Conservation (phyloP, 495 filamentous ascomycete species). For the Neurospora discreta region DNA sequence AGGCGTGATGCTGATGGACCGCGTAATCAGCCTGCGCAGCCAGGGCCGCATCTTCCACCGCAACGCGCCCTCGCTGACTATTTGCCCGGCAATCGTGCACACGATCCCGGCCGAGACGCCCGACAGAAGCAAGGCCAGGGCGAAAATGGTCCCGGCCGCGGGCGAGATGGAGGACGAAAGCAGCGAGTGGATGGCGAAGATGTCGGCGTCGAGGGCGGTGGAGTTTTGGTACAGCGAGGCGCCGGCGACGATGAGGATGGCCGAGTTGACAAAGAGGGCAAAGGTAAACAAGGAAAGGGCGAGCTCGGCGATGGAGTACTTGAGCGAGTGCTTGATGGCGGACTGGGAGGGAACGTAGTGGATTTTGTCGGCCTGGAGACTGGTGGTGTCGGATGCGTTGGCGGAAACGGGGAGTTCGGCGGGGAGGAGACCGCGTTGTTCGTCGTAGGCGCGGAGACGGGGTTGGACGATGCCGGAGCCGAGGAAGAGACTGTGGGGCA, state of each 20-base stretch:
- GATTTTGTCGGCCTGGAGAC: conserved; percentile 31
- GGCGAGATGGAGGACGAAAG: conserved; percentile 59
- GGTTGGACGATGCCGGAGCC: conserved; percentile 83
- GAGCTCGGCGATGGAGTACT: conserved; percentile 69
- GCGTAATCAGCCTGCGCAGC: conserved; percentile 58
- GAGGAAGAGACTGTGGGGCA: conserved; percentile 86
- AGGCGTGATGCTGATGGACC: conserved; percentile 67
- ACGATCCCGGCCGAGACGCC: conserved; percentile 70
- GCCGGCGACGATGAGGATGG: conserved; percentile 83
- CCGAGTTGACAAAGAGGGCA: conserved; percentile 85
- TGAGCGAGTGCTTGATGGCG: conserved; percentile 69
- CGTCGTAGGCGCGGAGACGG: conserved; percentile 70
- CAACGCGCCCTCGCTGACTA: conserved; percentile 71
- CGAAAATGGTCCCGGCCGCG: conserved; percentile 63
- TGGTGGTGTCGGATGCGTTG: conserved; percentile 13
- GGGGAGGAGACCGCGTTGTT: conserved; percentile 44
- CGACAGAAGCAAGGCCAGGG: conserved; percentile 65
- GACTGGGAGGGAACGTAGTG: conserved; percentile 66
- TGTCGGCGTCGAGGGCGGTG: conserved; percentile 51
- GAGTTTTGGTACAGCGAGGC: conserved; percentile 57
- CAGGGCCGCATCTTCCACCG: conserved; percentile 61
- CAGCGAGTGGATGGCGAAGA: conserved; percentile 75
- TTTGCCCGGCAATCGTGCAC: conserved; percentile 75
- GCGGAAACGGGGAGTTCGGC: conserved; percentile 13
- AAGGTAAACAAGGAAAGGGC: conserved; percentile 75